A percentile compares a stretch with the other conserved stretches of the same genome.
phyloP scores from a whole-genome alignment of 1,139 yeast species.

The Pichia sp. region DNA sequence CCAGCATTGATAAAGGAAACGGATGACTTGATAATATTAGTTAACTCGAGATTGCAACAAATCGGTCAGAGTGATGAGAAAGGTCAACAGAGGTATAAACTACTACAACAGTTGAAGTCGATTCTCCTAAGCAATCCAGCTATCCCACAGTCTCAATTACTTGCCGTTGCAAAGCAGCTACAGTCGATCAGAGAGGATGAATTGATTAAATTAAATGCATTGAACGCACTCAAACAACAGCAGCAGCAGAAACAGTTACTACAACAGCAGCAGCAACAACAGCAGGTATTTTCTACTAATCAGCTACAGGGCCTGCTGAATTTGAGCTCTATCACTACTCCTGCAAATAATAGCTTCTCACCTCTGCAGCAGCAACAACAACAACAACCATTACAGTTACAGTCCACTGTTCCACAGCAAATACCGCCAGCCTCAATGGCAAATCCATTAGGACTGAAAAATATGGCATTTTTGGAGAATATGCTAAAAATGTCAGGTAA shows the following conservation, averaged over 20 bases:
- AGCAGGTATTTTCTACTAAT: slow-evolving; percentile 2
- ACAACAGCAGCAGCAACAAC: slow-evolving; percentile 15
- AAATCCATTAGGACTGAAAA: slow-evolving; percentile 20
- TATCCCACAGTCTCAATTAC: slow-evolving; percentile 38
- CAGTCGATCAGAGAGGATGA: slow-evolving; percentile 28
- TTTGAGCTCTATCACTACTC: slow-evolving; percentile 4
- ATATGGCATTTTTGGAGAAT: slow-evolving; percentile 21
- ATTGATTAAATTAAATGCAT: slow-evolving; percentile 20
- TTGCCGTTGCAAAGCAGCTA: slow-evolving; percentile 27
- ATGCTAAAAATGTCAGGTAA: slow-evolving; percentile 18
- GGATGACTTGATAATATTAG: slow-evolving; percentile 32
- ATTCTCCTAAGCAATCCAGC: slow-evolving; percentile 29
- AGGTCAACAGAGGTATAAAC: slow-evolving; percentile 31
- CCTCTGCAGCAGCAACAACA: slow-evolving; percentile 11
- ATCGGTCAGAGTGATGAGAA: slow-evolving; percentile 25
- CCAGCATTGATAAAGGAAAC: slow-evolving; percentile 38
- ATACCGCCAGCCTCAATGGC: slow-evolving; percentile 2
- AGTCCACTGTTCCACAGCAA: too few relatives aligned
- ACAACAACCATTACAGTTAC: too few relatives aligned
- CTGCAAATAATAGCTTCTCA: neutral
- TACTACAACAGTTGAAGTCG: slow-evolving; percentile 37
- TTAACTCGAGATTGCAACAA: slow-evolving; percentile 25
- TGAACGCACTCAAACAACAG: slow-evolving; percentile 21
- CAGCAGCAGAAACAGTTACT: slow-evolving; percentile 21
- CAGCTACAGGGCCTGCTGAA: slow-evolving; percentile 14